These are phyloP conservation scores for Phanerochaete carnosa DNA, from an alignment of 768 basidiomycete genomes.

Conservation along the genomic window DNA sequence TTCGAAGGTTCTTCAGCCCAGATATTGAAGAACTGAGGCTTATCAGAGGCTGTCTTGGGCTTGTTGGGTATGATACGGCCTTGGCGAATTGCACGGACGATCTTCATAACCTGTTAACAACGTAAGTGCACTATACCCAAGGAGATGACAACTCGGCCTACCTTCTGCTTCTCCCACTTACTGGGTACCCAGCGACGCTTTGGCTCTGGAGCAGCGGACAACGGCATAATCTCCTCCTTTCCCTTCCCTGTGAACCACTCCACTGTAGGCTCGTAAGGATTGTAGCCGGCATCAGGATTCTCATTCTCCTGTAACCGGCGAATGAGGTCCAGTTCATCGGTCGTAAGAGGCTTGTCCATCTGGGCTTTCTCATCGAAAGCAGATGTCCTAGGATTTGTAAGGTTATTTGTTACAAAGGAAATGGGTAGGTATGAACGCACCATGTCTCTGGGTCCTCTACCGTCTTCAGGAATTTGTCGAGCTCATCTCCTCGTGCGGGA, in stretches of 20 bases:
- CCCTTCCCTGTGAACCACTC: constrained; percentile 99
- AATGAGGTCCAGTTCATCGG: constrained; percentile 94
- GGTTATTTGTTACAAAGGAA: neutral
- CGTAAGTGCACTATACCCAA: neutral
- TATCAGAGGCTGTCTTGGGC: constrained; percentile 64
- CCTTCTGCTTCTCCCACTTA: constrained; percentile 99
- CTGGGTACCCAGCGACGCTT: constrained; percentile 96
- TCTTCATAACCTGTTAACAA: constrained; percentile 86
- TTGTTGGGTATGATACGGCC: constrained; percentile 91
- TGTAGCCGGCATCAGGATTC: constrained; percentile 85
- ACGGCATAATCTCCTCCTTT: constrained; percentile 91
- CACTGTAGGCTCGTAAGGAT: constrained; percentile 90
- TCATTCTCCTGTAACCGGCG: constrained; percentile 86
- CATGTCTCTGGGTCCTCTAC: constrained; percentile 90
- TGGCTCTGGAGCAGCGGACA: constrained; percentile 89
- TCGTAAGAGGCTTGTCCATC: constrained; percentile 78
- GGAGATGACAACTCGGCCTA: constrained; percentile 24
- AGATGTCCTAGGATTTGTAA: constrained; percentile 59
- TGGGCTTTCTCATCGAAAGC: constrained; percentile 90
- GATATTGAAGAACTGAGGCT: constrained; percentile 78
- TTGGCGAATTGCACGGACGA: constrained; percentile 95
- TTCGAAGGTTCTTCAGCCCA: constrained; percentile 78
- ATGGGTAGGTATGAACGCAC: constrained; percentile 38
- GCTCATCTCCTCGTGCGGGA: constrained; percentile 92
- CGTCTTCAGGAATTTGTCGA: constrained; percentile 94